Conservation (phyloP, 2,329 filamentous ascomycete species). For the Dendryphion nanum region DNA sequence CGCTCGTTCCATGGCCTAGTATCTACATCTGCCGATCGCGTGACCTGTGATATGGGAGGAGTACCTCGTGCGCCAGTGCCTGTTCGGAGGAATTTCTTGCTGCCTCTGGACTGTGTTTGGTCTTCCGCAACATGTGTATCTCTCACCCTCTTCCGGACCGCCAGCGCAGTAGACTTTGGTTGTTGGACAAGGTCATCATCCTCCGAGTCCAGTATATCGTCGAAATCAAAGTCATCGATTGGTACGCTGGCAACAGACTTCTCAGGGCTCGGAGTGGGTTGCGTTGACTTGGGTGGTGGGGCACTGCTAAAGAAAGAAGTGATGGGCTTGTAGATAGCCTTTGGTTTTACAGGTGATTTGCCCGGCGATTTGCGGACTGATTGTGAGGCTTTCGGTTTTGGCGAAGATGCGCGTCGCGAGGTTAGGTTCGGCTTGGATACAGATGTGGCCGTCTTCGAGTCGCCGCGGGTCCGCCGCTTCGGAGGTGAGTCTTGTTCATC, state of each 20-base stretch:
- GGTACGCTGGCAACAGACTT: slow-evolving; percentile 25
- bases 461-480: slow-evolving; percentile 28
- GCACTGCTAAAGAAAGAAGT: slow-evolving; percentile 50
- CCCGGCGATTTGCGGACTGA: slow-evolving; percentile 25
- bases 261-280: slow-evolving; percentile 41
- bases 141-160: slow-evolving; percentile 29
- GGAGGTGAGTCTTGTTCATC: slow-evolving; percentile 29
- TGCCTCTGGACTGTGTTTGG: slow-evolving; percentile 20
- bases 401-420: slow-evolving; percentile 20
- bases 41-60: slow-evolving; percentile 25
- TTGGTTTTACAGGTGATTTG: slow-evolving; percentile 35
- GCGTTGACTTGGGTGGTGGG: slow-evolving; percentile 41
- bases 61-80: slow-evolving; percentile 30
- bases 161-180: slow-evolving; percentile 16
- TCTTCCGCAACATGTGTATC: slow-evolving; percentile 13
- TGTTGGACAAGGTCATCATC: slow-evolving; percentile 24
- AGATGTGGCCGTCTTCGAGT: slow-evolving; percentile 19
- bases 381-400: slow-evolving; percentile 15
- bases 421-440: slow-evolving; percentile 8
- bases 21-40: slow-evolving; percentile 46
- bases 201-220: slow-evolving; percentile 39
- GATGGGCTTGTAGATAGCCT: slow-evolving; percentile 43
- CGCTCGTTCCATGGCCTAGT: slow-evolving; percentile 82
- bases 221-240: slow-evolving; percentile 32
- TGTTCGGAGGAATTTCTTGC: slow-evolving; percentile 48